Percentiles rank a stretch among this genome's conserved stretches.
Conservation (phyloP, 2,329 filamentous ascomycete species). For the Ilyonectria robusta region DNA sequence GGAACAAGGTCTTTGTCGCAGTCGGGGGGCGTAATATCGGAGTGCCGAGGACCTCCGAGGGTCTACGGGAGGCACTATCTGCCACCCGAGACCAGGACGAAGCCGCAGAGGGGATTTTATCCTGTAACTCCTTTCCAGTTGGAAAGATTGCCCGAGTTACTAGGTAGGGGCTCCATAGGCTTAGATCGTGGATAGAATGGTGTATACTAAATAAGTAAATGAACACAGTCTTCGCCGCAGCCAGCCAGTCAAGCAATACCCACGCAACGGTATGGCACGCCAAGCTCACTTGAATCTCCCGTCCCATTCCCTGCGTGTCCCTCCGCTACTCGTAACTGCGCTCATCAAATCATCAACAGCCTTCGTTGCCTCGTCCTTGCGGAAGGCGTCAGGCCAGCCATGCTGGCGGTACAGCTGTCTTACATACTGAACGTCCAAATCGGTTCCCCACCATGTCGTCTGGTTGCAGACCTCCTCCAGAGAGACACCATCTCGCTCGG, state of each 20-base stretch:
- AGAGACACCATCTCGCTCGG: constrained; percentile 24
- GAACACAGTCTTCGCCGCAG: background rate
- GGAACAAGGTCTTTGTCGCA: background rate
- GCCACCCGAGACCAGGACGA: too few species aligned
- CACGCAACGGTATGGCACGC: background rate
- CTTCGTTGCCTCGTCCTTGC: constrained; percentile 42
- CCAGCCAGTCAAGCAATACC: background rate
- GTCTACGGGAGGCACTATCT: too few species aligned
- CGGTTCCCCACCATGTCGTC: constrained; percentile 24
- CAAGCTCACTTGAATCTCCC: background rate
- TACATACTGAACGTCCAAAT: constrained; percentile 36
- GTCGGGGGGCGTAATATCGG: too few species aligned
- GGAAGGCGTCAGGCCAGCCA: constrained; percentile 52
- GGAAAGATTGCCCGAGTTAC: too few species aligned
- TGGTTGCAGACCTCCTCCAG: constrained; percentile 35
- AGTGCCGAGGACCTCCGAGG: too few species aligned
- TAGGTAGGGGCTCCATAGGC: too few species aligned
- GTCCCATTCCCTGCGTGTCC: too few species aligned
- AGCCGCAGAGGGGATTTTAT: too few species aligned
- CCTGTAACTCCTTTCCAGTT: too few species aligned
- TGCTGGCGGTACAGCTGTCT: constrained; percentile 49
- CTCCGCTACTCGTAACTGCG: too few species aligned
- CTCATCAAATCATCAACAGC: background rate
- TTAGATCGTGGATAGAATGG: too few species aligned
- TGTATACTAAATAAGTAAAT: too few species aligned